These are phyloP conservation scores for Lentithecium fluviatile DNA, from an alignment of 495 filamentous ascomycete species.

Conservation along the genomic window DNA sequence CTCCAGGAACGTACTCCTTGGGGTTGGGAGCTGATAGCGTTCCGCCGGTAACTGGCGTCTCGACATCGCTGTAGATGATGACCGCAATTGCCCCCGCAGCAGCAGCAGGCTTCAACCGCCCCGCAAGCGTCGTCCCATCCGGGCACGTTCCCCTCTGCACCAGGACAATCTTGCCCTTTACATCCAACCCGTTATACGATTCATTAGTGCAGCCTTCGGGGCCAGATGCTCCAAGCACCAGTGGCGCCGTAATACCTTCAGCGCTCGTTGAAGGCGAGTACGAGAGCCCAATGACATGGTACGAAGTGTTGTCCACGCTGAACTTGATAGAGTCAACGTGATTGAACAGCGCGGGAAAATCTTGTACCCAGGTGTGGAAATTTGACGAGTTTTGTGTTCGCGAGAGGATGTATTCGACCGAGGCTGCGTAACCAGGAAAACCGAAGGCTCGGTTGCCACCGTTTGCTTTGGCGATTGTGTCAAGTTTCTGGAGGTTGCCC, in stretches of 20 bases:
- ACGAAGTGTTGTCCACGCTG: slow-evolving; percentile 37
- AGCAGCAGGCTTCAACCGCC: slow-evolving; percentile 51
- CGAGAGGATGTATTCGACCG: slow-evolving; percentile 46
- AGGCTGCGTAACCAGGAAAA: slow-evolving; percentile 48
- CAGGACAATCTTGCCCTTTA: slow-evolving; percentile 49
- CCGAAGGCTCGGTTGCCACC: slow-evolving; percentile 52
- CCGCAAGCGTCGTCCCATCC: slow-evolving; percentile 46
- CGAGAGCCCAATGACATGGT: slow-evolving; percentile 45
- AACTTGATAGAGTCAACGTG: slow-evolving; percentile 43
- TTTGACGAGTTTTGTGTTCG: slow-evolving; percentile 36
- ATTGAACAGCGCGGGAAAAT: slow-evolving; percentile 46
- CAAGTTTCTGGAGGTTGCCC: slow-evolving; percentile 43
- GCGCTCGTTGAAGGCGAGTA: slow-evolving; percentile 47
- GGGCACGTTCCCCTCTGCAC: slow-evolving; percentile 46
- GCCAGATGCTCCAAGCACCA: slow-evolving; percentile 45
- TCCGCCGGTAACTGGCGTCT: slow-evolving; percentile 40
- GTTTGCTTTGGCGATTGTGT: slow-evolving; percentile 46
- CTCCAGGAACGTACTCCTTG: slow-evolving; percentile 45
- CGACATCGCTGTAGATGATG: slow-evolving; percentile 65
- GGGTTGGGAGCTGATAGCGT: slow-evolving; percentile 52
- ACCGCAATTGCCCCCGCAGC: slow-evolving; percentile 59
- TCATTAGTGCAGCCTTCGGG: slow-evolving; percentile 42
- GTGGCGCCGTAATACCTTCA: slow-evolving; percentile 45
- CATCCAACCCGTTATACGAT: slow-evolving; percentile 43
- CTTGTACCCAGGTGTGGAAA: slow-evolving; percentile 44